phyloP scores from a whole-genome alignment of 2,329 filamentous ascomycete species.

The Fusarium mundagurra region DNA sequence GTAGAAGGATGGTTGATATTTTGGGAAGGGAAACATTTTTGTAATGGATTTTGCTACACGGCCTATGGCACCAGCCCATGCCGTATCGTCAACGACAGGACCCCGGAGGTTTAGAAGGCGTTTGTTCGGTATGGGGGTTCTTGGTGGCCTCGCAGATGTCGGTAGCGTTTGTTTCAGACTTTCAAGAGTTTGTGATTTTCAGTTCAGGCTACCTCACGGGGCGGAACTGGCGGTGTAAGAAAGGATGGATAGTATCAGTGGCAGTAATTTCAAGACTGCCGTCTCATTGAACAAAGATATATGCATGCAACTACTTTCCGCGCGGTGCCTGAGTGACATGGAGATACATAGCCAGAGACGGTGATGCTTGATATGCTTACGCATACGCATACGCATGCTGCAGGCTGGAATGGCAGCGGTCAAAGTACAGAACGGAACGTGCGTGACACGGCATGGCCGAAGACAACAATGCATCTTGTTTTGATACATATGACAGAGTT shows the following conservation, averaged over 20 bases:
- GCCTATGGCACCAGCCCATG: conserved; percentile 10
- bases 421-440: not conserved
- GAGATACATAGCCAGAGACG: not conserved
- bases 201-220: conserved; percentile 40
- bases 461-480: not conserved
- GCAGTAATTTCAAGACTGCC: conserved; percentile 32
- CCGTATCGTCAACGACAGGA: conserved; percentile 13
- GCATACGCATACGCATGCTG: not conserved
- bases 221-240: conserved; percentile 41
- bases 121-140: conserved; percentile 3
- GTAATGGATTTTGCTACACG: conserved; percentile 33
- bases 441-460: not conserved
- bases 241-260: conserved; percentile 23
- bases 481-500: not conserved
- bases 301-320: not conserved
- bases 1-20: conserved; percentile 26
- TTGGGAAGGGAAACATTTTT: conserved; percentile 18
- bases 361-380: not conserved
- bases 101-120: conserved; percentile 25
- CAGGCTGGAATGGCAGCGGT: conserved; percentile 3
- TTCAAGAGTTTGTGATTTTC: conserved; percentile 13
- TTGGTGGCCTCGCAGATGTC: conserved; percentile 13
- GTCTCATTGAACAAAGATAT: conserved; percentile 21
- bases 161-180: conserved; percentile 25
- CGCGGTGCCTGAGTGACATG: conserved; percentile 2